phyloP scores from a whole-genome alignment of 306 rosid species.

The Rosa chinensis region DNA sequence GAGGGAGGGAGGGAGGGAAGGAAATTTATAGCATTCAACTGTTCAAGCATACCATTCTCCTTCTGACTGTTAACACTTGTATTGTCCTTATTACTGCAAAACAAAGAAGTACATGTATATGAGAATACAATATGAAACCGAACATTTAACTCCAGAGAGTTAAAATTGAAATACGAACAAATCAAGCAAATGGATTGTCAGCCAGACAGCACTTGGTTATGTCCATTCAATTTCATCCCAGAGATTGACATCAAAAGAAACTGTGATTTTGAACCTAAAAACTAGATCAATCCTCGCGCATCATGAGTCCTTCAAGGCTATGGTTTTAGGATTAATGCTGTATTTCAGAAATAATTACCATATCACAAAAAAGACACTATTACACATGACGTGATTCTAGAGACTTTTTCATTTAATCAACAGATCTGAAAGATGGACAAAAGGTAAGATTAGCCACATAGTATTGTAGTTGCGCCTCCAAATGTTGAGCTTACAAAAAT shows the following conservation, averaged over 20 bases:
- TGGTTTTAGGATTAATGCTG: not conserved
- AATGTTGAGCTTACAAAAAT: not conserved
- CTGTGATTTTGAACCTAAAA: not conserved
- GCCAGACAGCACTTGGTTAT: not conserved
- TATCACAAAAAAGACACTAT: not conserved
- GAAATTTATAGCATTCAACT: not conserved
- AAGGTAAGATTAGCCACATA: not conserved
- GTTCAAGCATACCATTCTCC: conserved; percentile 48
- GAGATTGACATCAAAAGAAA: not conserved
- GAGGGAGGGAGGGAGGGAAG: not conserved
- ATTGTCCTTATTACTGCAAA: conserved; percentile 44
- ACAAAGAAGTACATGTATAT: conserved; percentile 23
- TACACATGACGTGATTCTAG: not conserved
- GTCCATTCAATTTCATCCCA: not conserved
- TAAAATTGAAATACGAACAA: not conserved
- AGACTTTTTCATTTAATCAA: not conserved
- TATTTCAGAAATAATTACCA: not conserved
- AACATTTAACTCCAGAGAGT: conserved; percentile 8
- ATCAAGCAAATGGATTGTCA: conserved; percentile 3
- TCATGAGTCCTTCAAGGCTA: not conserved
- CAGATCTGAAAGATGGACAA: not conserved
- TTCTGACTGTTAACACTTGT: conserved; percentile 31
- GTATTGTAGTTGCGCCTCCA: not conserved
- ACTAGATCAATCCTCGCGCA: not conserved
- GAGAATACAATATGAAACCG: not conserved